These are phyloP conservation scores for Cunninghamia lanceolata DNA, from an alignment of 75 land plant species.

Conservation along the genomic window DNA sequence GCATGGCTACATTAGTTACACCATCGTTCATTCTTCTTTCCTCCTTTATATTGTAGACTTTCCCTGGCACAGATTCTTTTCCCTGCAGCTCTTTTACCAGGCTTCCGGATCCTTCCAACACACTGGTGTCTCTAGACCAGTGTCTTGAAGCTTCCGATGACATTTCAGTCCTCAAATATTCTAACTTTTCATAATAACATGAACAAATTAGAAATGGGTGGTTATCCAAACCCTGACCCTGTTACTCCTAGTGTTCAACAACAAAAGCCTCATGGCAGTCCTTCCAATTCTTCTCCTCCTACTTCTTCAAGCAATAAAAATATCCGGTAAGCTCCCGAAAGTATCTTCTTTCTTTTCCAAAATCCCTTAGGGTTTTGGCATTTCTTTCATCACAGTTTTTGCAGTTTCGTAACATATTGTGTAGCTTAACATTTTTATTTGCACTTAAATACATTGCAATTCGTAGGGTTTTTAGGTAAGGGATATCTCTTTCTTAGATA, in stretches of 20 bases:
- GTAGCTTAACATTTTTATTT: too few species aligned
- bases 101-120: constrained; percentile 2
- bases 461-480: too few species aligned
- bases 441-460: too few species aligned
- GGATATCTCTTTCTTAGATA: too few species aligned
- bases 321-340: background rate
- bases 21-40: too few species aligned
- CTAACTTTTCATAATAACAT: constrained; percentile 8
- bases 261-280: background rate
- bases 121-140: background rate
- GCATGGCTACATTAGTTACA: too few species aligned
- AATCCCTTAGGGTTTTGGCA: too few species aligned
- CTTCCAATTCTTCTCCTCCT: background rate
- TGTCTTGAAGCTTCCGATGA: background rate
- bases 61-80: background rate
- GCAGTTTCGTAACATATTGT: too few species aligned
- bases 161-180: constrained; percentile 1
- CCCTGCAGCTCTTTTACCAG: constrained; percentile 8
- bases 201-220: constrained; percentile 1
- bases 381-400: too few species aligned
- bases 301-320: constrained; percentile 12
- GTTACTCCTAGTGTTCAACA: background rate
- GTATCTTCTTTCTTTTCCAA: background rate
- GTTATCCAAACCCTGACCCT: background rate
- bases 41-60: too few species aligned